Evolutionary conservation across 208 protist species (phyloP).

Genomic region (Wallacemonas sp.): DNA sequence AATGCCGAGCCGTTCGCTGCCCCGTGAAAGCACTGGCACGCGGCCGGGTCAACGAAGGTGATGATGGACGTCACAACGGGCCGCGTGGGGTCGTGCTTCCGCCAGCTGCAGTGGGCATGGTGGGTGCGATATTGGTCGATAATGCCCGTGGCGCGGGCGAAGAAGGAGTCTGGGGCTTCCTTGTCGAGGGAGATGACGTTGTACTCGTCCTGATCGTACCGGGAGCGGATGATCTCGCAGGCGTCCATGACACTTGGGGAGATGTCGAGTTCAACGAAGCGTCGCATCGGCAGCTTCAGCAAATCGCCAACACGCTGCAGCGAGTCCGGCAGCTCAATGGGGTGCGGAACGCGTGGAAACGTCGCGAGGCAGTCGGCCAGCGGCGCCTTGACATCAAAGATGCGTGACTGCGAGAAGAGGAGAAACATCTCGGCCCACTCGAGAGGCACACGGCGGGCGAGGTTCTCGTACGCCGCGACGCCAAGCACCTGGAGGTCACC

Average conservation of each 20-base stretch:
- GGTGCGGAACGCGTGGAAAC: slow-evolving; percentile 58
- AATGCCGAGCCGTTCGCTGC: slow-evolving; percentile 23
- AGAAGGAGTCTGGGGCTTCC: slow-evolving; percentile 56
- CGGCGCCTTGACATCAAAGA: slow-evolving; percentile 51
- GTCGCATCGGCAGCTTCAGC: slow-evolving; percentile 35
- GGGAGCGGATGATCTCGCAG: slow-evolving; percentile 68
- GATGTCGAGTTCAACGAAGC: slow-evolving; percentile 53
- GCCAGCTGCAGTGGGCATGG: slow-evolving; percentile 82
- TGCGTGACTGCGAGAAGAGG: slow-evolving; percentile 51
- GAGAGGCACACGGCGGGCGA: slow-evolving; percentile 38
- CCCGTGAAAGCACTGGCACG: slow-evolving; percentile 54
- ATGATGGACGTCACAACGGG: slow-evolving; percentile 86
- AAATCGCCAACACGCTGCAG: slow-evolving; percentile 59
- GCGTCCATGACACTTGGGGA: slow-evolving; percentile 59
- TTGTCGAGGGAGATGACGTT: slow-evolving; percentile 61
- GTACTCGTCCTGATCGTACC: slow-evolving; percentile 67
- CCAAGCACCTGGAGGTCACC: slow-evolving; percentile 84
- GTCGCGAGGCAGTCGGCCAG: slow-evolving; percentile 55
- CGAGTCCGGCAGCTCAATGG: slow-evolving; percentile 33
- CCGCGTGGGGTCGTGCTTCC: slow-evolving; percentile 78
- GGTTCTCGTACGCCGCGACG: slow-evolving; percentile 63
- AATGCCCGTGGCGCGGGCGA: slow-evolving; percentile 38
- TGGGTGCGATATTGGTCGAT: slow-evolving; percentile 45
- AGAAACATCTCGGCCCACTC: slow-evolving; percentile 56
- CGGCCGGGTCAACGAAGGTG: slow-evolving; percentile 77